Conservation (phyloP, 2,329 filamentous ascomycete genomes). For the Sporothrix inflata region DNA sequence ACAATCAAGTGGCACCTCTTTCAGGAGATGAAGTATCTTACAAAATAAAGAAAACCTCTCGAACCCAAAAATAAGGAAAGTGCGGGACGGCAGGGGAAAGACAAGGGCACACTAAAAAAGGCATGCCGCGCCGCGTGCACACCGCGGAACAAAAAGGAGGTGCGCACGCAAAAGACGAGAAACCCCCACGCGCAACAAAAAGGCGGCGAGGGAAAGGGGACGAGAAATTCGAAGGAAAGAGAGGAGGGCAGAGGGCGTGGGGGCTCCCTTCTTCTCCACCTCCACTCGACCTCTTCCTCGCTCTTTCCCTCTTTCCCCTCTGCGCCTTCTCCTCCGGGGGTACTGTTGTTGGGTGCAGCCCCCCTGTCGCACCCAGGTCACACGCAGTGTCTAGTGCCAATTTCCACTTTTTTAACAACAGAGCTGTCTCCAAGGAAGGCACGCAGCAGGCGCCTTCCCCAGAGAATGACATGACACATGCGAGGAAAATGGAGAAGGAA, state of each 20-base stretch:
- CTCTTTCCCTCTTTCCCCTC: background rate
- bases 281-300: background rate
- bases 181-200: conserved; percentile 20
- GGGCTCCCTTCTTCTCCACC: background rate
- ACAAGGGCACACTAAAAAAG: background rate
- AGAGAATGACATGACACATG: background rate
- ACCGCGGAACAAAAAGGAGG: background rate
- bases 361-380: conserved; percentile 10
- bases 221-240: background rate
- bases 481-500: background rate
- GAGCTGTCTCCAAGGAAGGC: background rate
- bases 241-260: background rate
- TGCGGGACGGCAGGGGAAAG: background rate
- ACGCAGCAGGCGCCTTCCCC: background rate
- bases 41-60: no score
- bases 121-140: background rate
- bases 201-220: conserved; percentile 12
- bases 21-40: no score
- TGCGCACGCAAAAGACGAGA: background rate
- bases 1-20: background rate
- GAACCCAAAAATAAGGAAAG: background rate
- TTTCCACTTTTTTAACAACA: background rate
- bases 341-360: background rate
- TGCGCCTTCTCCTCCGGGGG: background rate
- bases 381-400: background rate